These are phyloP conservation scores for Boletus mariae DNA, from an alignment of 1,284 basidiomycete genomes.

Conservation along the genomic window DNA sequence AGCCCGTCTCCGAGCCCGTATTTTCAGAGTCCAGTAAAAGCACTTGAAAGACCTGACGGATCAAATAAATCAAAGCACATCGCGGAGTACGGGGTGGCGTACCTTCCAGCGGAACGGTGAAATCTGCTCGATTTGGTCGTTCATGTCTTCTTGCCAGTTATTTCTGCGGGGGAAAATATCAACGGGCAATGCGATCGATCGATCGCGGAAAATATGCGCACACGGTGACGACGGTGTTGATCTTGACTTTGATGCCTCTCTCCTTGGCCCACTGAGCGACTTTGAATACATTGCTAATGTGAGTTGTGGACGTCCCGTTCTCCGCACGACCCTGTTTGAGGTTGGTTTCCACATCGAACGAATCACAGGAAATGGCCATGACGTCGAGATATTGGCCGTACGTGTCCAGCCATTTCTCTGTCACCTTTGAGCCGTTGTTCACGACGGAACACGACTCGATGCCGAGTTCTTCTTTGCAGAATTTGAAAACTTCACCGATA, in stretches of 20 bases:
- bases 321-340: slow-evolving; percentile 34
- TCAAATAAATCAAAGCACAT: not conserved
- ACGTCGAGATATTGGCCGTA: slow-evolving; percentile 41
- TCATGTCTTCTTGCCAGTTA: slow-evolving; percentile 37
- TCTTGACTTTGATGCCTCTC: slow-evolving; percentile 37
- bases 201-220: not conserved
- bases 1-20: slow-evolving; percentile 25
- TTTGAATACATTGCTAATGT: slow-evolving; percentile 33
- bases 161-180: slow-evolving; percentile 17
- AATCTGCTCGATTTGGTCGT: slow-evolving; percentile 25
- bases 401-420: slow-evolving; percentile 39
- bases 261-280: slow-evolving; percentile 36
- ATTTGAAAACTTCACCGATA: slow-evolving; percentile 40
- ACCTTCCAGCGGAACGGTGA: slow-evolving; percentile 30
- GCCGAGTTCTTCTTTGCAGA: slow-evolving; percentile 39
- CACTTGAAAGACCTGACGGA: slow-evolving; percentile 29
- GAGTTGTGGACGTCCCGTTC: slow-evolving; percentile 28
- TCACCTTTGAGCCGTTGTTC: slow-evolving; percentile 41
- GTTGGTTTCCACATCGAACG: slow-evolving; percentile 40
- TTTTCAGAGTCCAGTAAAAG: slow-evolving; percentile 36
- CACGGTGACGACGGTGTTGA: slow-evolving; percentile 40
- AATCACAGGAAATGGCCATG: slow-evolving; percentile 43
- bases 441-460: slow-evolving; percentile 41
- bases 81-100: not conserved
- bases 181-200: not conserved